Evolutionary conservation across 257 asterid genomes (phyloP).

Genomic region (Pogostemon cablin): DNA sequence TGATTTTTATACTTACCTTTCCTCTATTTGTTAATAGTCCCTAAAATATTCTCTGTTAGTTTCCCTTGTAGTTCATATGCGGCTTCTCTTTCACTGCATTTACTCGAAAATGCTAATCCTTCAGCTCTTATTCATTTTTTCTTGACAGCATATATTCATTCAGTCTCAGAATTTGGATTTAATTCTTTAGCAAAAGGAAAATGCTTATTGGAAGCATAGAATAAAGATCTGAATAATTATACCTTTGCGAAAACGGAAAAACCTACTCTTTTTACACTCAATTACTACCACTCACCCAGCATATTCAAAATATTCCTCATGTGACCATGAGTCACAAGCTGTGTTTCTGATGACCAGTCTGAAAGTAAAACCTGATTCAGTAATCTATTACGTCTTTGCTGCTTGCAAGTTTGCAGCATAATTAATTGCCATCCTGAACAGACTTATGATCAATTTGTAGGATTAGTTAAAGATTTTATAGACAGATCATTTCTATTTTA

Average conservation of each 20-base stretch:
- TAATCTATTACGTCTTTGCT: not conserved
- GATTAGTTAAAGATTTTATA: not conserved
- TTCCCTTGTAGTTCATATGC: conserved; percentile 1
- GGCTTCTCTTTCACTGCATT: not conserved
- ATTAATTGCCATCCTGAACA: conserved; percentile 14
- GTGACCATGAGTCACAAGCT: not conserved
- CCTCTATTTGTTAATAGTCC: not conserved
- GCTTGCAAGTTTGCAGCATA: not conserved
- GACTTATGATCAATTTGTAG: conserved; percentile 8
- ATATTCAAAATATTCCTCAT: not conserved
- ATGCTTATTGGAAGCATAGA: not conserved
- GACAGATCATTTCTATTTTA: not conserved
- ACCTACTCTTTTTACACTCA: not conserved
- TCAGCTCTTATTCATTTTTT: not conserved
- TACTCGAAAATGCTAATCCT: not conserved
- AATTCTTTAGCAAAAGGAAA: too few relatives aligned
- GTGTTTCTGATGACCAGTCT: not conserved
- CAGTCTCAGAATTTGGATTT: not conserved
- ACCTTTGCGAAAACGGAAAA: not conserved
- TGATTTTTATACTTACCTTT: not conserved
- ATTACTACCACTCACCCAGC: not conserved
- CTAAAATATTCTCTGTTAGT: conserved; percentile 1
- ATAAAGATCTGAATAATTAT: not conserved
- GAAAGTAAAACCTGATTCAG: conserved; percentile 4
- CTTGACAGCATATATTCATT: not conserved